These are phyloP conservation scores for Bassia scoparia DNA, from an alignment of 148 eudicot genomes.

Conservation along the genomic window DNA sequence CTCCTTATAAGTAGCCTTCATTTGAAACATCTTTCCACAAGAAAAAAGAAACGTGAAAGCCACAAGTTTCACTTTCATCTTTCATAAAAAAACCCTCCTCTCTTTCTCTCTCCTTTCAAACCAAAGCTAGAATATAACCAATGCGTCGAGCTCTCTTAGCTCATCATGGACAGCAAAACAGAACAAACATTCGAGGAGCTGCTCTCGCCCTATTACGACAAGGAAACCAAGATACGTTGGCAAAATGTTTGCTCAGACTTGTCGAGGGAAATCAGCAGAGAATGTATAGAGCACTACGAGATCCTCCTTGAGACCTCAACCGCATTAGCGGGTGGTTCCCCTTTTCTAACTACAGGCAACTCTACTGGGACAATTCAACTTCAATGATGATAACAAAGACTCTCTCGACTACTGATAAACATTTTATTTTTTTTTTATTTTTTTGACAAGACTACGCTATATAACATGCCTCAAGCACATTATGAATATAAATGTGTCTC, in stretches of 20 bases:
- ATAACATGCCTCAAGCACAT: too few species aligned
- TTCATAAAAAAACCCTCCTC: conserved; percentile 6
- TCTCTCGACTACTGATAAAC: too few species aligned
- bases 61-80: conserved; percentile 12
- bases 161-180: conserved; percentile 40
- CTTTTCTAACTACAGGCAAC: conserved; percentile 34
- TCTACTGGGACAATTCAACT: conserved; percentile 18
- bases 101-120: not conserved
- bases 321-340: conserved; percentile 36
- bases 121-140: conserved; percentile 16
- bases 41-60: conserved; percentile 14
- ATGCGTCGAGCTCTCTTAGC: conserved; percentile 29
- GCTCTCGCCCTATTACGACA: conserved; percentile 38
- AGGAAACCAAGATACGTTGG: conserved; percentile 41
- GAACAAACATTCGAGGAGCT: conserved; percentile 46
- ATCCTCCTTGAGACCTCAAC: conserved; percentile 38
- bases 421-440: too few species aligned
- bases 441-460: too few species aligned
- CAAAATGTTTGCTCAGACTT: conserved; percentile 36
- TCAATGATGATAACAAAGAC: conserved; percentile 34
- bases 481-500: too few species aligned
- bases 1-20: conserved; percentile 32
- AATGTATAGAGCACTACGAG: conserved; percentile 43
- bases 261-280: conserved; percentile 42
- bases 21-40: conserved; percentile 22